phyloP scores from a whole-genome alignment of 2,329 filamentous ascomycete species.

The Acephala macrosclerotiorum region DNA sequence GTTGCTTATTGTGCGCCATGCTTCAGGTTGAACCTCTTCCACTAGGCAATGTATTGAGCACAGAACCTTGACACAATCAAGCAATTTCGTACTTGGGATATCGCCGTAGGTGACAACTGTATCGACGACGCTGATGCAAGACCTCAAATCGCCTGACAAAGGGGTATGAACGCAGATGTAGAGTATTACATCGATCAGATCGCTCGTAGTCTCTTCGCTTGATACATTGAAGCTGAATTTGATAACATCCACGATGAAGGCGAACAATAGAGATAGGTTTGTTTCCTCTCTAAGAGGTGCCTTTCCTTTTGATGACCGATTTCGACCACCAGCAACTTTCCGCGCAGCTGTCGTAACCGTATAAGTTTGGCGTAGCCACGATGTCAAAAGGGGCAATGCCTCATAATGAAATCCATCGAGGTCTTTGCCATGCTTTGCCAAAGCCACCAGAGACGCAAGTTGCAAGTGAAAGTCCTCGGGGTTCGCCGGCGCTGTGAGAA shows the following conservation, averaged over 20 bases:
- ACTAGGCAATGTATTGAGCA: constrained; percentile 77
- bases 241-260: constrained; percentile 71
- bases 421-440: constrained; percentile 67
- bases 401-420: constrained; percentile 73
- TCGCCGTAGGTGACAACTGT: constrained; percentile 76
- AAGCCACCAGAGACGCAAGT: constrained; percentile 66
- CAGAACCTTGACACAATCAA: constrained; percentile 72
- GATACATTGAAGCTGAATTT: constrained; percentile 79
- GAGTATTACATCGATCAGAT: constrained; percentile 68
- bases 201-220: constrained; percentile 65
- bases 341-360: constrained; percentile 59
- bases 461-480: constrained; percentile 72
- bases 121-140: constrained; percentile 73
- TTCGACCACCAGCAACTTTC: constrained; percentile 53
- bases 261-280: constrained; percentile 69
- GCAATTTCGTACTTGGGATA: constrained; percentile 68
- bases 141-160: constrained; percentile 67
- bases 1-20: constrained; percentile 75
- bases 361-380: constrained; percentile 66
- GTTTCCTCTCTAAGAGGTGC: constrained; percentile 60
- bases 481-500: constrained; percentile 62
- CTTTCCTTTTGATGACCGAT: constrained; percentile 48
- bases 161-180: constrained; percentile 74
- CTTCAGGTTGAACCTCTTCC: constrained; percentile 62
- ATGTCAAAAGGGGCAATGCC: constrained; percentile 66